Evolutionary conservation across 169 alveolate genomes (phyloP).

Genomic region (Plasmodium vinckei): DNA sequence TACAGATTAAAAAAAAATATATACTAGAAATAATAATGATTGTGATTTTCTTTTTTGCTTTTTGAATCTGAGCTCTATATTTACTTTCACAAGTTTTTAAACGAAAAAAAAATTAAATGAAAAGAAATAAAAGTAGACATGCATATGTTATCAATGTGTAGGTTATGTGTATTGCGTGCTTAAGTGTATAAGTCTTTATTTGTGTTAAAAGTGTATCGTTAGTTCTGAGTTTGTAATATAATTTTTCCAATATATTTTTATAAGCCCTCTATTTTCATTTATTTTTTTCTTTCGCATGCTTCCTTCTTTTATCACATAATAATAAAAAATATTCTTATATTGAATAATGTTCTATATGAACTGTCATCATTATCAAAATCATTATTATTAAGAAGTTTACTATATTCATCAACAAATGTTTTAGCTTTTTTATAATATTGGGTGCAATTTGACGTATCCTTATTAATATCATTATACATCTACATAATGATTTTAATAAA

Average conservation of each 20-base stretch:
- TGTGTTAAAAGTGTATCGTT: too few species aligned
- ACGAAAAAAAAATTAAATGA: slow-evolving; percentile 24
- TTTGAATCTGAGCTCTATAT: not conserved
- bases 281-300: not conserved
- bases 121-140: not conserved
- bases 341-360: too few species aligned
- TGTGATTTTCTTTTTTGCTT: not conserved
- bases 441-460: too few species aligned
- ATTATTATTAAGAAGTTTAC: too few species aligned
- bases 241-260: not conserved
- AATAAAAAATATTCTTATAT: not conserved
- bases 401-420: too few species aligned
- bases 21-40: not conserved
- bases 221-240: not conserved
- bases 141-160: not conserved
- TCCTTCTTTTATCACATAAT: not conserved
- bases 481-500: too few species aligned
- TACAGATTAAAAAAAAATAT: too few species aligned
- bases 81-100: slow-evolving; percentile 24
- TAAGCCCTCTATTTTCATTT: not conserved
- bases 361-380: too few species aligned
- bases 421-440: too few species aligned
- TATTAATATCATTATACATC: too few species aligned
- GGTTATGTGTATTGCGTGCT: too few species aligned
- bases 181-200: too few species aligned